A percentile compares a stretch with the other conserved stretches of the same genome.
Evolutionary conservation across 2,329 filamentous ascomycete genomes (phyloP).

Genomic region (Sclerotinia trifoliorum): DNA sequence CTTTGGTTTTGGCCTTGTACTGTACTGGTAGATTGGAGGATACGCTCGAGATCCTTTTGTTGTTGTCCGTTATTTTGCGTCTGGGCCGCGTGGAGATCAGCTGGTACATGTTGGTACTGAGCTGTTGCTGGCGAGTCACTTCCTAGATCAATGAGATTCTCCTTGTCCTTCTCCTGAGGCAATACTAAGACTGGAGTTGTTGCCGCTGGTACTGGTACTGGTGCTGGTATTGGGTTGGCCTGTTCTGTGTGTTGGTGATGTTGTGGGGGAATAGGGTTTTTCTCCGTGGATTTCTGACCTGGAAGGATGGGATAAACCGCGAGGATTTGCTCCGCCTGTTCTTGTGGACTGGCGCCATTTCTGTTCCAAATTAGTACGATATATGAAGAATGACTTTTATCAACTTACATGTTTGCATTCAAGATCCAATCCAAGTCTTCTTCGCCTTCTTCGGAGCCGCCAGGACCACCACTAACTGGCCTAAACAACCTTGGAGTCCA

Average conservation of each 20-base stretch:
- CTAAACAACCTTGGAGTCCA: conserved; percentile 90
- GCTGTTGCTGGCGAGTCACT: conserved; percentile 37
- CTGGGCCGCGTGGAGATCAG: conserved; percentile 34
- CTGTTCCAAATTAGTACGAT: conserved; percentile 40
- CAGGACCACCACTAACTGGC: conserved; percentile 66
- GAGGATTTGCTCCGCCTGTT: conserved; percentile 78
- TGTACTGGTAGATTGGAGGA: conserved; percentile 33
- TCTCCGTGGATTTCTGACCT: conserved; percentile 62
- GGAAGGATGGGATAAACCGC: conserved; percentile 81
- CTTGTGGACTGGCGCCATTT: conserved; percentile 63
- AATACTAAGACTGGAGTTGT: conserved; percentile 17
- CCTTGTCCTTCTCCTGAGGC: conserved; percentile 32
- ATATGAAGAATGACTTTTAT: conserved; percentile 1
- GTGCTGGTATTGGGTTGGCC: conserved; percentile 22
- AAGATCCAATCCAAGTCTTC: conserved; percentile 96
- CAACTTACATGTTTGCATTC: conserved; percentile 73
- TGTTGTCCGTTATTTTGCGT: conserved; percentile 33
- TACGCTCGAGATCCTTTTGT: conserved; percentile 37
- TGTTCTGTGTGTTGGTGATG: conserved; percentile 28
- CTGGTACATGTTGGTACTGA: conserved; percentile 25
- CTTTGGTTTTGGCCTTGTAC: conserved; percentile 22
- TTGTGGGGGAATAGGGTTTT: conserved; percentile 56
- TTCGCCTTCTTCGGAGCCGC: conserved; percentile 73
- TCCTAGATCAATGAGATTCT: conserved; percentile 59
- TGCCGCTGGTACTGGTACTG: conserved; percentile 20